phyloP scores from a whole-genome alignment of 2,329 filamentous ascomycete genomes.

The Aspergillus pseudoviridinutans region DNA sequence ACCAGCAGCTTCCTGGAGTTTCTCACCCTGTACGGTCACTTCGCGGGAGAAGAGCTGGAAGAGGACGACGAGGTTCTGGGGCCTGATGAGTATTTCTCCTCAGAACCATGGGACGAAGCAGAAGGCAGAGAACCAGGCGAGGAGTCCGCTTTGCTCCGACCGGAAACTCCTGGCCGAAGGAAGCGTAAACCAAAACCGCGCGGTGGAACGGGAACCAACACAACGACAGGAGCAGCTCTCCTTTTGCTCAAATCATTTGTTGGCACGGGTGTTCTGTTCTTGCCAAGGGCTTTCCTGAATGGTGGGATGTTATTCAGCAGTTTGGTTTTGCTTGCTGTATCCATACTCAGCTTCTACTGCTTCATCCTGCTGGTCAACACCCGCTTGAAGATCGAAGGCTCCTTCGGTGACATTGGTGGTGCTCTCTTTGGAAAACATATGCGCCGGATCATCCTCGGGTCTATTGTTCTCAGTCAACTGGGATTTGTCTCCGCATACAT shows the following conservation, averaged over 20 bases:
- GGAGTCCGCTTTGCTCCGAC: slow-evolving; percentile 73
- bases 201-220: slow-evolving; percentile 70
- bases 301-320: slow-evolving; percentile 98
- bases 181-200: slow-evolving; percentile 74
- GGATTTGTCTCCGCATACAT: slow-evolving; percentile 95
- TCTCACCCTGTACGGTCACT: slow-evolving; percentile 90
- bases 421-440: slow-evolving; percentile 88
- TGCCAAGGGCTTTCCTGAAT: slow-evolving; percentile 89
- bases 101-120: slow-evolving; percentile 61
- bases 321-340: slow-evolving; percentile 79
- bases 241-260: slow-evolving; percentile 96
- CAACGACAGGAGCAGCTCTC: slow-evolving; percentile 72
- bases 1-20: slow-evolving; percentile 97
- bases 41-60: slow-evolving; percentile 92
- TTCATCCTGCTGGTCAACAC: slow-evolving; percentile 91
- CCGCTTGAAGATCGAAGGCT: slow-evolving; percentile 80
- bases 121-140: slow-evolving; percentile 76
- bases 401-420: slow-evolving; percentile 95
- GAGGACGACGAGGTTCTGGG: slow-evolving; percentile 89
- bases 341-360: slow-evolving; percentile 89
- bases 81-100: slow-evolving; percentile 88
- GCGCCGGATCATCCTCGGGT: slow-evolving; percentile 79
- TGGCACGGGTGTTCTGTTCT: slow-evolving; percentile 89
- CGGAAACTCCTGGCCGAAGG: slow-evolving; percentile 63
- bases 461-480: slow-evolving; percentile 92